Evolutionary conservation across 495 filamentous ascomycete genomes (phyloP), one percentile per base, ranked within the genome.

Genomic region (Durotheca rogersii): DNA sequence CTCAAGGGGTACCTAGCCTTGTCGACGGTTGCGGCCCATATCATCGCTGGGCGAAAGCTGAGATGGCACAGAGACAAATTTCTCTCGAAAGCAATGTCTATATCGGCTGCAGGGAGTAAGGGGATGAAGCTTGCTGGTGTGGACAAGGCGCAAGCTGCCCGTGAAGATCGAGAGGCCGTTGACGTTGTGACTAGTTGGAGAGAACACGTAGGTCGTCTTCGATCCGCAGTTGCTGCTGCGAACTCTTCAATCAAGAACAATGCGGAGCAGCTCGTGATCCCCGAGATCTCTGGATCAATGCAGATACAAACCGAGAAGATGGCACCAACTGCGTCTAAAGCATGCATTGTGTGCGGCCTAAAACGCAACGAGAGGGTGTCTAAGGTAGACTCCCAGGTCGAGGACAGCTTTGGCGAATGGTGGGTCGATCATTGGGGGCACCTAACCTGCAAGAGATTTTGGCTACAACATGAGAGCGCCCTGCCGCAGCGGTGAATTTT

Each of bases 391-490:
- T 73, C 84, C 19, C 73, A 82, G 44, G 85, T 94, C 14, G 81
- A 89, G 53, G 93, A 96, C 71, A 89, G 84, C 66, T 91, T 95
- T 72, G 89, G 88, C 30, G 90, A 96, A 68, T 96, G 89, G 89
- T 98, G 93, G 93, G 76, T 86, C 10, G 88, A 94, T 27, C 84
- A 91, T 67, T 94, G 89, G 89, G 84, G 86, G 0, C 86, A 95
- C 72, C 69, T 82, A 11, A 80, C 80, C 43, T 98, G 93, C 67
- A 78, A 79, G 61, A 80, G 79, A 45, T 96, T 95, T 59, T 98
- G 93, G 93, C 71, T 86, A 39, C 76, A 79, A 56, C 84, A 94
- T 67, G 83, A 82, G 58, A 69, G 69, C 14, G 69, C 75, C 40
- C 72, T 95, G 56, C 73, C 74, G 55, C 81, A 85, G 66, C 76